Conservation (phyloP, 345 rosid species). For the Gossypium anomalum region DNA sequence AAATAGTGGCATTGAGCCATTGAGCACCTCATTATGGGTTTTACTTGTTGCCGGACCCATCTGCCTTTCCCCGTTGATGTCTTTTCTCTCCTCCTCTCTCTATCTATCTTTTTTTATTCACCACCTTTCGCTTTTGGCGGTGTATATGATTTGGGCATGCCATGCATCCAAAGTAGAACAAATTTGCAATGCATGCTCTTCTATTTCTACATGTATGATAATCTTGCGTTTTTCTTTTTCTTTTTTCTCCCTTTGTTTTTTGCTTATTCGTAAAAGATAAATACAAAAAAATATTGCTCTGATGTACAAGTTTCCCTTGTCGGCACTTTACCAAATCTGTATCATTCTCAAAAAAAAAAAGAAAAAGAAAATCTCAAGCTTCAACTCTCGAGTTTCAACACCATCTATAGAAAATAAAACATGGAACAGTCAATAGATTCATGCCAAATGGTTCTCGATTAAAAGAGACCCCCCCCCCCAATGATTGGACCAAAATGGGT, state of each 20-base stretch:
- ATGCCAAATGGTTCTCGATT: neutral
- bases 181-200: neutral
- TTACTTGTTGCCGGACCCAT: neutral
- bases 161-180: neutral
- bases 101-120: neutral
- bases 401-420: neutral
- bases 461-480: neutral
- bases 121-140: neutral
- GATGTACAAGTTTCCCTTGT: neutral
- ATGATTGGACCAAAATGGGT: neutral
- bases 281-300: neutral
- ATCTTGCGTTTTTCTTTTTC: neutral
- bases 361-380: neutral
- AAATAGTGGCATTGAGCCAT: slow-evolving; percentile 10
- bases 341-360: neutral
- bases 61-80: neutral
- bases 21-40: slow-evolving; percentile 15
- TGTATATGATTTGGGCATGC: slow-evolving; percentile 1
- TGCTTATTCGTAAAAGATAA: neutral
- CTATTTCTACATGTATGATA: neutral
- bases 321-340: neutral
- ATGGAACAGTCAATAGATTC: neutral
- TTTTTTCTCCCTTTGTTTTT: neutral
- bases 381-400: neutral
- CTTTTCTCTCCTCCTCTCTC: neutral